Conservation (phyloP, 257 asterid species). For the Solanum bulbocastanum region DNA sequence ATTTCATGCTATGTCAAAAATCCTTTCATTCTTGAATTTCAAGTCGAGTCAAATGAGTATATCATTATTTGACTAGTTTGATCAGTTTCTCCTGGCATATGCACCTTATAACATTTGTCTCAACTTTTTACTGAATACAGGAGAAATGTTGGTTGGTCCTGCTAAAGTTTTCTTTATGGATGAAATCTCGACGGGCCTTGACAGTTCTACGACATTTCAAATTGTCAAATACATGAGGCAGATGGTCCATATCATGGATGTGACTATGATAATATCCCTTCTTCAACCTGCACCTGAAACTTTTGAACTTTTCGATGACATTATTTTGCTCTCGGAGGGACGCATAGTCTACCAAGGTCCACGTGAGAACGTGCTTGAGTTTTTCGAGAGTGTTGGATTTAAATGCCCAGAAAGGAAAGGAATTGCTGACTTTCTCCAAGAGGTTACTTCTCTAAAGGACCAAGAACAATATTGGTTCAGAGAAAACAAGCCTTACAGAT, state of each 20-base stretch:
- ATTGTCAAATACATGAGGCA: constrained; percentile 80
- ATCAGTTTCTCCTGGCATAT: background rate
- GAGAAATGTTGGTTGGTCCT: constrained; percentile 98
- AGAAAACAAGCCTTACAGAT: constrained; percentile 50
- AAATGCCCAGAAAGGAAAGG: constrained; percentile 93
- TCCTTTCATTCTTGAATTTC: background rate
- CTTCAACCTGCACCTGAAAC: constrained; percentile 98
- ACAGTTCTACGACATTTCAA: constrained; percentile 90
- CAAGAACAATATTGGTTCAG: constrained; percentile 89
- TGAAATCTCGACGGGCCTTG: constrained; percentile 96
- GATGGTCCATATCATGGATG: constrained; percentile 91
- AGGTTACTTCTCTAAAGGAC: constrained; percentile 81
- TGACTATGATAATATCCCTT: constrained; percentile 86
- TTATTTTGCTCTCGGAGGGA: constrained; percentile 78
- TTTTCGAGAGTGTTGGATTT: constrained; percentile 83
- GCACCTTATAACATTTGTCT: background rate
- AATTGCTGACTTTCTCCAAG: constrained; percentile 87
- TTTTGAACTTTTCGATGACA: constrained; percentile 78
- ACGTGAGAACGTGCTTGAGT: constrained; percentile 67
- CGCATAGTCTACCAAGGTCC: constrained; percentile 82
- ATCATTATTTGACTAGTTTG: background rate
- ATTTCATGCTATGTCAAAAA: no score
- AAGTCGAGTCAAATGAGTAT: background rate
- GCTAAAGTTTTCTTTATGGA: constrained; percentile 98
- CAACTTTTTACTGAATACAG: constrained; percentile 20